A percentile compares a stretch with the other conserved stretches of the same genome.
These are phyloP conservation scores for Tillandsia leiboldiana DNA, from an alignment of 176 grass and related monocot genomes.

Conservation along the genomic window DNA sequence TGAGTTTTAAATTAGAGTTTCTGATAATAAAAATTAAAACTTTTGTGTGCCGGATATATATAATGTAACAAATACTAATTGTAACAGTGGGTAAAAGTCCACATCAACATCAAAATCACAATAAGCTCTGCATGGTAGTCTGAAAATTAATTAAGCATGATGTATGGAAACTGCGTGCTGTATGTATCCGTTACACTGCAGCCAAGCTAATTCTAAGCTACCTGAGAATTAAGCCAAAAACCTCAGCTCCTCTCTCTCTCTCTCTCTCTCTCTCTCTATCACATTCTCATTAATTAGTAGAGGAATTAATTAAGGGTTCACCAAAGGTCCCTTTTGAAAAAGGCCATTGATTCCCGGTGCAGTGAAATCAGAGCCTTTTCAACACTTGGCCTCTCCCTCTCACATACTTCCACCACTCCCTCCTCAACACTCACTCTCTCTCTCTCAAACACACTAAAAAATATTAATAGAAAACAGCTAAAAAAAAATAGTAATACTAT, in stretches of 20 bases:
- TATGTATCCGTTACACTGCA: neutral
- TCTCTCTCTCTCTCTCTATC: neutral
- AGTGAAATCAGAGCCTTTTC: conserved; percentile 42
- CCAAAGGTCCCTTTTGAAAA: neutral
- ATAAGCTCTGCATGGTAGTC: too few species aligned
- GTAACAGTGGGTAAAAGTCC: too few species aligned
- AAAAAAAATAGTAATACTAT: too few species aligned
- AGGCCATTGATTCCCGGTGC: conserved; percentile 13
- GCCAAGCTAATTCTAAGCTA: neutral
- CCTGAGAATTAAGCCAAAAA: neutral
- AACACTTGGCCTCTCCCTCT: conserved; percentile 37
- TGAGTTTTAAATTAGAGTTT: too few species aligned
- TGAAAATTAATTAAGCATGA: too few species aligned
- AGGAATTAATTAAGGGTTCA: neutral
- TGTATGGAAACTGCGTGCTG: neutral
- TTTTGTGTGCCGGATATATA: too few species aligned
- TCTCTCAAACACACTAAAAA: neutral
- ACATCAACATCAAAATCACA: too few species aligned
- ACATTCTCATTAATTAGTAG: neutral
- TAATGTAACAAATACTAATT: too few species aligned
- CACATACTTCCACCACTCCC: conserved; percentile 44
- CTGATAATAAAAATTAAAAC: too few species aligned
- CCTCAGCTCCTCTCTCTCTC: neutral
- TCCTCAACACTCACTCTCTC: neutral
- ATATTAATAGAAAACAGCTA: too few species aligned